A percentile compares a stretch with the other conserved stretches of the same genome.
phyloP scores from a whole-genome alignment of 176 grass and related monocot species.

The Oryza nivara region DNA sequence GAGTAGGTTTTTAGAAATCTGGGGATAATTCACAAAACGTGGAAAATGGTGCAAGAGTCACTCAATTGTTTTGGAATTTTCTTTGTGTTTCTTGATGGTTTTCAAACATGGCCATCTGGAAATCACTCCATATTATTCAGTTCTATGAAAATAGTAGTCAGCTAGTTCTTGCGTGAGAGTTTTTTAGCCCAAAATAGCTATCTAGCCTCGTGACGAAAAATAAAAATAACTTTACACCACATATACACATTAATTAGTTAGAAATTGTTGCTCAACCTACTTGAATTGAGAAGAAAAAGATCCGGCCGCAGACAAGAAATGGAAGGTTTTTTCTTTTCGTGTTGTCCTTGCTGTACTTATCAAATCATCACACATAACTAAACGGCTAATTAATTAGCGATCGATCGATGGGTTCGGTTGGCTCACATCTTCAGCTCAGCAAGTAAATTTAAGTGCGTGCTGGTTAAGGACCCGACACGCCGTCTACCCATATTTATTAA shows the following conservation, averaged over 20 bases:
- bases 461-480: conserved; percentile 35
- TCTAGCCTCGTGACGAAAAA: not conserved
- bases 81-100: no score
- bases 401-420: conserved; percentile 3
- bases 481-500: conserved; percentile 26
- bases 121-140: no score
- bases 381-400: not conserved
- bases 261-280: not conserved
- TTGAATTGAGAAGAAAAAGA: not conserved
- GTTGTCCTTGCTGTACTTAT: not conserved
- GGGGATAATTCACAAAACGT: no score
- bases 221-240: not conserved
- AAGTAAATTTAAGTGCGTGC: not conserved
- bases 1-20: no score
- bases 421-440: not conserved
- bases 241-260: not conserved
- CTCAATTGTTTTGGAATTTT: no score
- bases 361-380: not conserved
- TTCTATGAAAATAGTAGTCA: no score
- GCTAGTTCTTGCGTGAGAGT: no score
- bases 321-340: not conserved
- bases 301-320: not conserved
- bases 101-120: no score
- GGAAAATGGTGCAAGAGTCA: no score
- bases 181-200: no score